Evolutionary conservation across 192 early-diverging fungal species (phyloP).

Genomic region (Coemansia sp.): DNA sequence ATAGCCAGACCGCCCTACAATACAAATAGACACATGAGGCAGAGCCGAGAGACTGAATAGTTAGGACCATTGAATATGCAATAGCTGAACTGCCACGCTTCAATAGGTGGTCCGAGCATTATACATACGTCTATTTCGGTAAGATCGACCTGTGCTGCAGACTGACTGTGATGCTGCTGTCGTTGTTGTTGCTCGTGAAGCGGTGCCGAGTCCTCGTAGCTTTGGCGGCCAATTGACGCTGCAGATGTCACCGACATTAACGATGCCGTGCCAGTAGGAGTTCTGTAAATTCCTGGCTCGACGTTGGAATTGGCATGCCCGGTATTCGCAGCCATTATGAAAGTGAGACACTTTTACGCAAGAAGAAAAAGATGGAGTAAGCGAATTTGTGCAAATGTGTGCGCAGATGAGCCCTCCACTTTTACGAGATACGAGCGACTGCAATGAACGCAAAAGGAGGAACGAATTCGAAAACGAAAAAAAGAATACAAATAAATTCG

Average conservation of each 20-base stretch:
- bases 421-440: not conserved
- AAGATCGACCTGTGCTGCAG: conserved; percentile 46
- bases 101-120: not conserved
- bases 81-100: not conserved
- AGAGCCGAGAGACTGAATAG: not conserved
- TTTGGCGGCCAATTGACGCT: conserved; percentile 25
- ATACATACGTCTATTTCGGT: conserved; percentile 53
- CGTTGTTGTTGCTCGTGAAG: conserved; percentile 16
- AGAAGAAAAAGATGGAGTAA: not conserved
- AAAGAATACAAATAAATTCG: too few species aligned
- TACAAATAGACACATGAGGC: not conserved
- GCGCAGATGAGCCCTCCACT: not conserved
- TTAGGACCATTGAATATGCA: not conserved
- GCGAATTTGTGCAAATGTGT: not conserved
- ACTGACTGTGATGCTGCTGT: conserved; percentile 7
- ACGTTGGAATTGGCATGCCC: conserved; percentile 5
- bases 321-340: conserved; percentile 9
- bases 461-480: not conserved
- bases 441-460: not conserved
- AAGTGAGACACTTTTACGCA: conserved; percentile 3
- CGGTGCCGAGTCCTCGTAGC: conserved; percentile 13
- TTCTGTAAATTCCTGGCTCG: conserved; percentile 13
- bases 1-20: conserved; percentile 44
- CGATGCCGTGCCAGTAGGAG: conserved; percentile 18
- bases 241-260: conserved; percentile 18